phyloP scores from a whole-genome alignment of 2,329 filamentous ascomycete species.

The Hypoxylon sp. region DNA sequence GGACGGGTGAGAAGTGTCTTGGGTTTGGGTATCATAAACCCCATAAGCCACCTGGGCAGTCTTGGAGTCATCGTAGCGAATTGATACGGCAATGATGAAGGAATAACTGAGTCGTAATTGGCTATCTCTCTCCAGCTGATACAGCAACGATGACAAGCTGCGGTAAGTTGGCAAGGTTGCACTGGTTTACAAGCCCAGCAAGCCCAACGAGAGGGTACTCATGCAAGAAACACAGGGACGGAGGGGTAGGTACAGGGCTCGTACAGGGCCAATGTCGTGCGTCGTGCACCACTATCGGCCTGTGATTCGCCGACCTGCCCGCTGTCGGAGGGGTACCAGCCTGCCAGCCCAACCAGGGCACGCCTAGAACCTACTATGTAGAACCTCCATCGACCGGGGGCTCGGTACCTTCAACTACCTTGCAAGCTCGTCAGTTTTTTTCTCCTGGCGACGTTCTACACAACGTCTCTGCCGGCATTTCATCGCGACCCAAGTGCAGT shows the following conservation, averaged over 20 bases:
- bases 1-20: slow-evolving; percentile 16
- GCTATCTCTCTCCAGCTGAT: slow-evolving; percentile 29
- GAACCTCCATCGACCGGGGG: slow-evolving; percentile 28
- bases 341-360: slow-evolving; percentile 17
- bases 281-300: slow-evolving; percentile 33
- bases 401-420: slow-evolving; percentile 29
- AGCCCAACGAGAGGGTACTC: not conserved
- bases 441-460: slow-evolving; percentile 23
- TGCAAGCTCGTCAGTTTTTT: slow-evolving; percentile 26
- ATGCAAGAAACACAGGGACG: not conserved
- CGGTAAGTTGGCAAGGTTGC: slow-evolving; percentile 31
- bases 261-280: slow-evolving; percentile 29
- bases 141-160: slow-evolving; percentile 21
- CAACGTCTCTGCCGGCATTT: slow-evolving; percentile 15
- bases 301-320: slow-evolving; percentile 41
- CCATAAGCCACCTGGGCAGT: slow-evolving; percentile 1
- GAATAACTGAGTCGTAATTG: slow-evolving; percentile 25
- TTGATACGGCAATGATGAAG: slow-evolving; percentile 20
- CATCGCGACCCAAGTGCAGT: slow-evolving; percentile 23
- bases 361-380: too few relatives aligned
- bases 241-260: slow-evolving; percentile 1
- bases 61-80: slow-evolving; percentile 29
- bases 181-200: slow-evolving; percentile 13
- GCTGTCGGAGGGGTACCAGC: slow-evolving; percentile 27
- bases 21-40: slow-evolving; percentile 19